These are phyloP conservation scores for Ajuga reptans DNA, from an alignment of 305 asterid species.

Conservation along the genomic window DNA sequence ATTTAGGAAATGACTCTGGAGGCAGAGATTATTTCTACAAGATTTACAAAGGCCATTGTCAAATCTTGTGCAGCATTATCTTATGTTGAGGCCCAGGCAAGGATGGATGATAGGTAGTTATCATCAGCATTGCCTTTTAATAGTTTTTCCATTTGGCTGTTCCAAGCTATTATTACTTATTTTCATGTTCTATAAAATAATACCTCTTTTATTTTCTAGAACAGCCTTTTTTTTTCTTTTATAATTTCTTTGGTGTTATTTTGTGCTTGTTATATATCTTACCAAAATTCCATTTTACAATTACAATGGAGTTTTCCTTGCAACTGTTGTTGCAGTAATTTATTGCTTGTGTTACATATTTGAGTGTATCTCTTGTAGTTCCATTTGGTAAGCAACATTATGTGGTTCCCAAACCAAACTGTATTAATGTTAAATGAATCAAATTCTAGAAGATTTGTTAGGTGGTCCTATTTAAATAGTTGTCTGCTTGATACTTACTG, in stretches of 20 bases:
- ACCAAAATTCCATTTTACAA: background rate
- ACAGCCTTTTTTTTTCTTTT: background rate
- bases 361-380: background rate
- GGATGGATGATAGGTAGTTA: slow-evolving; percentile 93
- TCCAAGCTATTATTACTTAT: background rate
- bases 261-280: slow-evolving; percentile 6
- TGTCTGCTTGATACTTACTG: background rate
- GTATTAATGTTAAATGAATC: background rate
- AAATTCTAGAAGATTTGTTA: background rate
- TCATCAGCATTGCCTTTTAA: slow-evolving; percentile 1
- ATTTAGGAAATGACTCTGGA: slow-evolving; percentile 92
- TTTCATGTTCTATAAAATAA: slow-evolving; percentile 1
- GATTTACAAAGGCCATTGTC: slow-evolving; percentile 78
- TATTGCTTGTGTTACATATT: background rate
- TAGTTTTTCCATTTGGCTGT: background rate
- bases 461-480: background rate
- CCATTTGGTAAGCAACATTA: slow-evolving; percentile 1
- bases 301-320: background rate
- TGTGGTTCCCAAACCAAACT: slow-evolving; percentile 2
- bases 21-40: slow-evolving; percentile 81
- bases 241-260: background rate
- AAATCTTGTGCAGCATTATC: slow-evolving; percentile 94
- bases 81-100: slow-evolving; percentile 97
- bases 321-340: background rate
- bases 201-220: background rate